Evolutionary conservation across 257 asterid species (phyloP), one percentile per base, ranked within the genome.

Genomic region (Anisodus tanguticus): DNA sequence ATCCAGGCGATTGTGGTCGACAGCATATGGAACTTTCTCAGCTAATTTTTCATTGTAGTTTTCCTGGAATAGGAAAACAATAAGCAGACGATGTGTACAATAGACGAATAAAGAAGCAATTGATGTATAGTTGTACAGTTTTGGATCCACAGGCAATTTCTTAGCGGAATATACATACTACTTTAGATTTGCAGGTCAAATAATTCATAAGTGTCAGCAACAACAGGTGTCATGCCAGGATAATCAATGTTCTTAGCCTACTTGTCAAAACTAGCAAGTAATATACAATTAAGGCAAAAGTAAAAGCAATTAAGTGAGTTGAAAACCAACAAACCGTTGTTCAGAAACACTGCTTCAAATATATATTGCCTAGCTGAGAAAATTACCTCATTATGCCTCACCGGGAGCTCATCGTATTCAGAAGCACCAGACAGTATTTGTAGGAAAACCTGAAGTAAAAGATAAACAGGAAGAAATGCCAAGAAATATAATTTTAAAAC

Each of bases 401-500:
- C 97, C 5, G 98, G 98, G 84, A 94, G 98, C 89, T 94, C 99
- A 89, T 96, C 97, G 82, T 96, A 94, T 90, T 94, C 98, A 84
- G 98, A 92, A 89, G 98, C 97, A 84, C 95, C 97, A 85, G 97
- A 84, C 71, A 94, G 84, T 81, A 96, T 87, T 83, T 92, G 97
- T 78, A 94, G 97, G 88, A 95, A 92, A 89, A 90, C 98, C 99
- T 96, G 81, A 68, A 82, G 47, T 76, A 57, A 51, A 76, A 51
- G 8, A 76, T 26, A 51, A 76, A 76, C 22, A 76, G 63, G 81
- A 76, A 71, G 22, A 8, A 12, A 76, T 71, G 81, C 55, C 59
- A 22, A 37, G 16, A 51, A 63, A 85, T 41, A 80, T 47, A 84
- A 47, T 43, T 35, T 37, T 35, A 77, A 16, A 39, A 11, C 22